Evolutionary conservation across 2,329 filamentous ascomycete species (phyloP).

Genomic region (Epichloe hybrida): DNA sequence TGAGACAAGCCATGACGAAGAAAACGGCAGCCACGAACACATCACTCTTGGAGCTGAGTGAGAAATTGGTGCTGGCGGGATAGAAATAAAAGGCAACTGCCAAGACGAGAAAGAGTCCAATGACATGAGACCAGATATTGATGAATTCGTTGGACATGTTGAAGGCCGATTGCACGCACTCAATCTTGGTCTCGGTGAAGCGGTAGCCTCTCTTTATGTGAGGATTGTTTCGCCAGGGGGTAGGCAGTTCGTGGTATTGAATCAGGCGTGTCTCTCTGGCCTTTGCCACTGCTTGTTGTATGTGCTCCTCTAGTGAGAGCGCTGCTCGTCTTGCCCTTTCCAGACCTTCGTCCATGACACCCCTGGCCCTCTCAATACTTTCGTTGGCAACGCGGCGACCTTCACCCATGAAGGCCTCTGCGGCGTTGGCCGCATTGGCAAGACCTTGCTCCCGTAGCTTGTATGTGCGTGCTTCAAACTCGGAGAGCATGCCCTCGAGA

Average conservation of each 20-base stretch:
- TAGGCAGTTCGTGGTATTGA: constrained; percentile 76
- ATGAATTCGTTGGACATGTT: constrained; percentile 81
- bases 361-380: constrained; percentile 58
- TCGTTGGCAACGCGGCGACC: constrained; percentile 72
- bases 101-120: constrained; percentile 80
- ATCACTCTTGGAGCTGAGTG: constrained; percentile 72
- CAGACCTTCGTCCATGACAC: constrained; percentile 67
- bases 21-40: constrained; percentile 86
- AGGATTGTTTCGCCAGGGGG: constrained; percentile 89
- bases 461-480: constrained; percentile 72
- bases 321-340: constrained; percentile 74
- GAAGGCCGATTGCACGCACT: constrained; percentile 75
- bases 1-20: constrained; percentile 92
- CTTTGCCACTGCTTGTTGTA: constrained; percentile 61
- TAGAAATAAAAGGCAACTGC: constrained; percentile 93
- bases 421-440: constrained; percentile 50
- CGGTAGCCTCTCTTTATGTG: constrained; percentile 88
- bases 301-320: constrained; percentile 68
- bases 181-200: constrained; percentile 81
- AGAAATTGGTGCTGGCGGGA: constrained; percentile 75
- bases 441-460: constrained; percentile 68
- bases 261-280: constrained; percentile 75
- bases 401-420: constrained; percentile 60
- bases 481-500: constrained; percentile 71
- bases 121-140: constrained; percentile 94